Base-by-base conservation (phyloP, 2,329 filamentous ascomycete genomes). In the Botrytis porri region DNA sequence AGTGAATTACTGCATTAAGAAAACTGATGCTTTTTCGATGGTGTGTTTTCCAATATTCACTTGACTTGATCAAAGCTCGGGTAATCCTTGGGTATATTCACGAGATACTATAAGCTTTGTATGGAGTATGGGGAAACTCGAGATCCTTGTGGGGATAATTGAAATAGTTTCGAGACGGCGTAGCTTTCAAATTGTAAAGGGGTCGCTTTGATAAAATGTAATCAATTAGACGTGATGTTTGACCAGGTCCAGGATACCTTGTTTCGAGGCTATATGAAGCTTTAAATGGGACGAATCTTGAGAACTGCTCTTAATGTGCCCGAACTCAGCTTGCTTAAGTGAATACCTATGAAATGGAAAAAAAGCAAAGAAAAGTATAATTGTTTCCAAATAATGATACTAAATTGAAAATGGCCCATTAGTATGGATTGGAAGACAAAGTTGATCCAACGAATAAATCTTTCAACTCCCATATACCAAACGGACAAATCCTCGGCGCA, bases 231-330 rank as follows among this genome's bases (percentile, higher is more conserved):
- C 43, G 18, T 57, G n/a, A 43, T 57, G 51, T 41, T 69, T 41
- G 65, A 69, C 45, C 29, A 57, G 65, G 65, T 57, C 65, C 48
- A 41, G 65, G 65, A 69, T 69, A 57, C 37, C 63, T 65, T 48
- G 63, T 65, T 22, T 65, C 20, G 20, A 48, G 41, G 43, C 14
- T 48, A 65, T 65, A 18, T 35, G 35, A 69, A 41, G 48, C 37
- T 69, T 29, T 57, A 16, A 22, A 67, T 41, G n/a, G 65, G 51
- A 69, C 5, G 18, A 57, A 43, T 69, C 65, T 29, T 57, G 48
- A 69, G 48, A 29, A 69, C 65, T 69, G 65, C 48, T 69, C 48
- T 43, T n/a, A 43, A 57, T 59, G 25, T 39, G n/a, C 7, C 48
- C 48, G 22, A 32, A 32, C 39, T 18, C 39, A 57, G 65, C 35